A percentile compares a stretch with the other conserved stretches of the same genome.
These are phyloP conservation scores for Solanum rostratum DNA, from an alignment of 257 asterid genomes.

Conservation along the genomic window DNA sequence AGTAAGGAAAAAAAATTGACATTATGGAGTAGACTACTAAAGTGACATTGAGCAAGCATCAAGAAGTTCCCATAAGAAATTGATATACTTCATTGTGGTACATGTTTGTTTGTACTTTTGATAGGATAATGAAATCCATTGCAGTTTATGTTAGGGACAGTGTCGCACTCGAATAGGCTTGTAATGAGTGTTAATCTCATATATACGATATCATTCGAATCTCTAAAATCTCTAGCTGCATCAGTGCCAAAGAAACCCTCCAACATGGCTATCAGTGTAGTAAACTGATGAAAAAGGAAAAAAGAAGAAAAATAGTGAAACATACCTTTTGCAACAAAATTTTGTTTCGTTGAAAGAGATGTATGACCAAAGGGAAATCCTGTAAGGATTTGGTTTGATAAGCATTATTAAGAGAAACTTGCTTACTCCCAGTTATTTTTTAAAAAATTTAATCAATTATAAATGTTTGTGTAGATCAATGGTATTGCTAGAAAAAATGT, in stretches of 20 bases:
- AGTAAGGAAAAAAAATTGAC: neutral
- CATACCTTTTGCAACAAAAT: slow-evolving; percentile 87
- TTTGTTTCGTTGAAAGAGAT: slow-evolving; percentile 75
- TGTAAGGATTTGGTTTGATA: slow-evolving; percentile 28
- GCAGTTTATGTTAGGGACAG: neutral
- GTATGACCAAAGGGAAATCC: slow-evolving; percentile 84
- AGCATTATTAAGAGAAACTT: neutral
- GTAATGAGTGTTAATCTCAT: neutral
- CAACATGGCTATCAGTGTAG: slow-evolving; percentile 5
- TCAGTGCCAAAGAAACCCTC: neutral
- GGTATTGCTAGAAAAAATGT: neutral
- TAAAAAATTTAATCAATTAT: neutral
- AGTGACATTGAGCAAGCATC: neutral
- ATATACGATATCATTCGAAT: neutral
- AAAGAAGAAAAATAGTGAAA: slow-evolving; percentile 9
- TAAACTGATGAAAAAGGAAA: neutral
- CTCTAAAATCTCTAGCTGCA: neutral
- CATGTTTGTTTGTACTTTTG: neutral
- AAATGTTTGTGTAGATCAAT: neutral
- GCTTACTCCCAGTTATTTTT: slow-evolving; percentile 5
- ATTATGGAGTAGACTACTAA: neutral
- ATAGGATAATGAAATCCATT: neutral
- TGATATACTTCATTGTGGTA: neutral
- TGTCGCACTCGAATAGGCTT: neutral
- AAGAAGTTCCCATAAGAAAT: neutral